These are phyloP conservation scores for Collariella sp. DNA, from an alignment of 495 filamentous ascomycete genomes.

Conservation along the genomic window DNA sequence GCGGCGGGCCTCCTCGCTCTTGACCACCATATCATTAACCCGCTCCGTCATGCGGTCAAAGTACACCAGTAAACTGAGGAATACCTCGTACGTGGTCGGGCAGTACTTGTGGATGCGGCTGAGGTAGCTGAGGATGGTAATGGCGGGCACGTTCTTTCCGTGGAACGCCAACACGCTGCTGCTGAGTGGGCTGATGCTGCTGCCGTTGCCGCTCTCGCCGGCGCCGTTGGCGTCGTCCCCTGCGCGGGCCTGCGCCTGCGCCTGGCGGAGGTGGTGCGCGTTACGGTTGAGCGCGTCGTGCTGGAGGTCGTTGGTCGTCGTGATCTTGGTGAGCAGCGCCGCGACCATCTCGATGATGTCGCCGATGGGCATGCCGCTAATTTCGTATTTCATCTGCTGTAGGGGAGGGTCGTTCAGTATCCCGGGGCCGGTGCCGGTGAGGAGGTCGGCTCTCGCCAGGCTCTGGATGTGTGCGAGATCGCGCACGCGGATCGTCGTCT, in stretches of 20 bases:
- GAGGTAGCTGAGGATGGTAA: constrained; percentile 93
- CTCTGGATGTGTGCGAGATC: constrained; percentile 84
- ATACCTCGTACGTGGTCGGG: constrained; percentile 97
- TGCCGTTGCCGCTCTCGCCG: no score
- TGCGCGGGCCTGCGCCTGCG: constrained; percentile 31
- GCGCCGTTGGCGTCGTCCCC: constrained; percentile 46
- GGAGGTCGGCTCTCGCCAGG: constrained; percentile 68
- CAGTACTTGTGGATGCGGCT: constrained; percentile 98
- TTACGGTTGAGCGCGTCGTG: constrained; percentile 58
- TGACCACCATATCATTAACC: constrained; percentile 59
- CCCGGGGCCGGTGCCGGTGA: constrained; percentile 37
- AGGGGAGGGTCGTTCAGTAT: constrained; percentile 41
- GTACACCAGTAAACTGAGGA: constrained; percentile 89
- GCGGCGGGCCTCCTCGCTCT: constrained; percentile 33
- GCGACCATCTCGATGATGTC: constrained; percentile 99
- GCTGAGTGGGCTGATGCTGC: constrained; percentile 65
- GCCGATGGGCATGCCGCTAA: constrained; percentile 92
- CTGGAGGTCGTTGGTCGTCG: constrained; percentile 89
- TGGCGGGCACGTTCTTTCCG: constrained; percentile 95
- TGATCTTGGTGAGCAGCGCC: constrained; percentile 95
- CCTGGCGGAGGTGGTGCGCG: constrained; percentile 39
- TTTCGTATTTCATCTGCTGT: constrained; percentile 69
- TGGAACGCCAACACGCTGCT: constrained; percentile 97
- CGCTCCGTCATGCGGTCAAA: constrained; percentile 98
- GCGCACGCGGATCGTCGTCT: constrained; percentile 58